Base-by-base conservation (phyloP, 2,329 filamentous ascomycete species). In the Trichophyton verrucosum region DNA sequence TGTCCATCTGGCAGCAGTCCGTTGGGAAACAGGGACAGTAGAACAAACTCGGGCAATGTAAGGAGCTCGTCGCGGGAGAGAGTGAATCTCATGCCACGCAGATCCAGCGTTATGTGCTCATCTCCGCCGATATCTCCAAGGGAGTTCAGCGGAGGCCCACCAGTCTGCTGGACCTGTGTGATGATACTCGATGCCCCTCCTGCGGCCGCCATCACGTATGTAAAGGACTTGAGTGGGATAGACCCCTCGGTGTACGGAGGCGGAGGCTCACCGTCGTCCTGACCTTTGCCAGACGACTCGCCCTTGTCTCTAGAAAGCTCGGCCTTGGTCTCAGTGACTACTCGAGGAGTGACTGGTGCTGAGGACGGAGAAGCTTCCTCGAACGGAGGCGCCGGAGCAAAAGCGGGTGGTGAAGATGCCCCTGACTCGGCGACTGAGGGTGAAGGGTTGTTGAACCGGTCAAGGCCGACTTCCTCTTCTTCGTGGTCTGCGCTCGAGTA, bases 181-280 rank as follows among this genome's bases (percentile, higher is more conserved):
- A 99, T 95, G 73, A 99, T 96, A 83, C 94, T 97, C 79, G 91
- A 87, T 69, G 91, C 89, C 78, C 91, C 92, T 81, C 92, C 92
- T 77, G 92, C 91, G 74, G 91, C 89, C 77, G 94, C 91, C 94
- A 99, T 99, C 74, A 96, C 84, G 83, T 95, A 99, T 69, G 88
- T 86, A 72, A 99, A 99, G 61, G 90, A 89, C 63, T 88, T 83
- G 73, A 99, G 85, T 64, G 94, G 94, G 78, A 90, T 96, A 64
- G 86, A 87, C 69, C 92, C 91, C 71, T 65, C 64, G 83, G 89
- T 91, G 75, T 99, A 99, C 61, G 94, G 92, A 62, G 94, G 94
- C 63, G 94, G 94, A 62, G 92, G 92, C 78, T 97, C 94, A 76
- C 84, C 83, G 77, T 97, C 92, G 79, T 86, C 83, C 62, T 81